A percentile compares a stretch with the other conserved stretches of the same genome.
phyloP scores from a whole-genome alignment of 768 basidiomycete genomes.

The Auricularia sp. region DNA sequence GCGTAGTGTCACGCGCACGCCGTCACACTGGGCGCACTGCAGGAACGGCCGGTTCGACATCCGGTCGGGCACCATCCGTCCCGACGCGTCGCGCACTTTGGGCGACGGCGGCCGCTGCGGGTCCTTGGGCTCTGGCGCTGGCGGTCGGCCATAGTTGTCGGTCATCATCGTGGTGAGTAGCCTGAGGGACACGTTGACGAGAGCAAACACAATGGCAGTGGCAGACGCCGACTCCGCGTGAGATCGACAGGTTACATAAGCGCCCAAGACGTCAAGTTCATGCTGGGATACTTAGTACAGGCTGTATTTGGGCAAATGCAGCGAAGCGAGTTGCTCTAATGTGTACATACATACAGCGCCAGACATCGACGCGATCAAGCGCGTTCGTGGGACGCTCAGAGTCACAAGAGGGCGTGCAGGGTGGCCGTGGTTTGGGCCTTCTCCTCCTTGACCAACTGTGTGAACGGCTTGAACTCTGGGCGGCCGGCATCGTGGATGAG shows the following conservation, averaged over 20 bases:
- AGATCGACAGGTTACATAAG: too few relatives aligned
- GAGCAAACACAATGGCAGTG: too few relatives aligned
- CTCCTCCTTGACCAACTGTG: slow-evolving; percentile 65
- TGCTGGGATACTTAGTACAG: too few relatives aligned
- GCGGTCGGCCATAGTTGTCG: not conserved
- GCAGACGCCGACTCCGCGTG: too few relatives aligned
- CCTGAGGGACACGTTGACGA: not conserved
- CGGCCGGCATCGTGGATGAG: slow-evolving; percentile 59
- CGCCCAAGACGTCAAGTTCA: too few relatives aligned
- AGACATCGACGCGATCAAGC: too few relatives aligned
- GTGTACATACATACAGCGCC: too few relatives aligned
- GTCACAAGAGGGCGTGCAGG: slow-evolving; percentile 21
- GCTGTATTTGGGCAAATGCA: too few relatives aligned
- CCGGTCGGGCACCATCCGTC: slow-evolving; percentile 69
- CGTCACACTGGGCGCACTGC: slow-evolving; percentile 38
- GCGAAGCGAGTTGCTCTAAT: too few relatives aligned
- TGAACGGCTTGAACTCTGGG: slow-evolving; percentile 62
- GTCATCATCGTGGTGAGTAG: not conserved
- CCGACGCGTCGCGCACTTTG: slow-evolving; percentile 35
- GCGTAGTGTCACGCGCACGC: not conserved
- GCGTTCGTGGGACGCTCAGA: not conserved
- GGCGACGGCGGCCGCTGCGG: not conserved
- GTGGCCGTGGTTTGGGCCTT: slow-evolving; percentile 46
- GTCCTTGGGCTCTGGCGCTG: not conserved
- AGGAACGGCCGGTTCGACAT: slow-evolving; percentile 79